phyloP scores from a whole-genome alignment of 208 protist genomes.

The Paratrypanosoma confusum region DNA sequence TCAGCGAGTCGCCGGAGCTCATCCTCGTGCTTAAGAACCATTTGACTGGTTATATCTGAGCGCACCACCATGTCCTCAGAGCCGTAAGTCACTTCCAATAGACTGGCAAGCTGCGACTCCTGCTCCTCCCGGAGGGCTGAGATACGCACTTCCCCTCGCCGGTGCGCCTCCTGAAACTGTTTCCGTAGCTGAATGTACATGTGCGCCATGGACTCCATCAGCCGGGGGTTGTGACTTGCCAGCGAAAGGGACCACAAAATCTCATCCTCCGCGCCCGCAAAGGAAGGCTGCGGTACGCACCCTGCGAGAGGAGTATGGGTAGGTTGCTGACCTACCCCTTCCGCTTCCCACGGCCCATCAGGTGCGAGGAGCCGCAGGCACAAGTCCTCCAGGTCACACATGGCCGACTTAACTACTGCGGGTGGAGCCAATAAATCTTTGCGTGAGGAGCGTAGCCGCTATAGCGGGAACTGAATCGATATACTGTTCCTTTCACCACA shows the following conservation, averaged over 20 bases:
- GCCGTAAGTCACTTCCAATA: conserved; percentile 45
- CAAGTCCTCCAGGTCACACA: too few species aligned
- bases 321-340: too few species aligned
- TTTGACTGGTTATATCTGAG: conserved; percentile 32
- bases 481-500: too few species aligned
- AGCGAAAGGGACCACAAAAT: conserved; percentile 57
- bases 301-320: too few species aligned
- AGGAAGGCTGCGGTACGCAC: too few species aligned
- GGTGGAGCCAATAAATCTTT: too few species aligned
- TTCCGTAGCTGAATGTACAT: conserved; percentile 47
- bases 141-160: conserved; percentile 9
- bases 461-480: too few species aligned
- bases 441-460: too few species aligned
- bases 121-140: conserved; percentile 32
- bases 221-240: conserved; percentile 33
- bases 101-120: conserved; percentile 31
- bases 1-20: conserved; percentile 36
- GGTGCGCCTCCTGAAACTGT: conserved; percentile 22
- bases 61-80: conserved; percentile 51
- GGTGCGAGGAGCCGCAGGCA: too few species aligned
- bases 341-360: too few species aligned
- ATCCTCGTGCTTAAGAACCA: conserved; percentile 50
- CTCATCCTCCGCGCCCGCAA: conserved; percentile 9
- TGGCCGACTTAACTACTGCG: too few species aligned
- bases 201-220: conserved; percentile 33